Conservation (phyloP, 2,329 filamentous ascomycete genomes). For the Aspergillus fumigatus region DNA sequence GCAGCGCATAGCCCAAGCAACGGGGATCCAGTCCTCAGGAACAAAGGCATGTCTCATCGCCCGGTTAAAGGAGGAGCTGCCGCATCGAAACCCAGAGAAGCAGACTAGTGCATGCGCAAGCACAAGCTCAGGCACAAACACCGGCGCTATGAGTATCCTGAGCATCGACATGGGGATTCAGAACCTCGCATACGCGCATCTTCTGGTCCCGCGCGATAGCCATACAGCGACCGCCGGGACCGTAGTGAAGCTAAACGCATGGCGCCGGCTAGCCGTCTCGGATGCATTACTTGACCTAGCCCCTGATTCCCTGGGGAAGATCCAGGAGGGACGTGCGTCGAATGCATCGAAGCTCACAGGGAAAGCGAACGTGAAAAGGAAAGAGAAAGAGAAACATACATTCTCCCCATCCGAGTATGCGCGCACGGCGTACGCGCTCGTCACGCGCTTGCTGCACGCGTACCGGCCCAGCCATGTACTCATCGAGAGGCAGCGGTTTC, state of each 20-base stretch:
- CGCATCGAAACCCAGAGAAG: constrained; percentile 4
- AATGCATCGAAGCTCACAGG: neutral
- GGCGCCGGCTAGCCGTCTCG: constrained; percentile 38
- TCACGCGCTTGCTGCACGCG: constrained; percentile 45
- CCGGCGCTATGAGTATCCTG: constrained; percentile 50
- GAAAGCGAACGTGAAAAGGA: constrained; percentile 1
- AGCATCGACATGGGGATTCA: constrained; percentile 83
- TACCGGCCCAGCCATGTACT: constrained; percentile 64
- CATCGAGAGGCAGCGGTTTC: constrained; percentile 63
- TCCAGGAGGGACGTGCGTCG: neutral
- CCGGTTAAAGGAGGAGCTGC: constrained; percentile 41
- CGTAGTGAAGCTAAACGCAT: constrained; percentile 31
- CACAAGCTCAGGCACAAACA: neutral
- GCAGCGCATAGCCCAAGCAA: constrained; percentile 56
- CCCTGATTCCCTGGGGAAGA: neutral
- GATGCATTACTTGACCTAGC: constrained; percentile 13
- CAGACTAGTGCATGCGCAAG: neutral
- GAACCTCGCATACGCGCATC: constrained; percentile 71
- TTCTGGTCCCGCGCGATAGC: constrained; percentile 34
- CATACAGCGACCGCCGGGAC: neutral
- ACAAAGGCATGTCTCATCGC: constrained; percentile 53
- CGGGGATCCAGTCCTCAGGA: constrained; percentile 56
- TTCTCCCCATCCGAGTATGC: constrained; percentile 55
- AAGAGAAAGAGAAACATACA: constrained; percentile 16
- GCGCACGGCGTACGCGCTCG: constrained; percentile 51